These are phyloP conservation scores for Rutstroemia sydowiana DNA, from an alignment of 2,329 filamentous ascomycete genomes.

Conservation along the genomic window DNA sequence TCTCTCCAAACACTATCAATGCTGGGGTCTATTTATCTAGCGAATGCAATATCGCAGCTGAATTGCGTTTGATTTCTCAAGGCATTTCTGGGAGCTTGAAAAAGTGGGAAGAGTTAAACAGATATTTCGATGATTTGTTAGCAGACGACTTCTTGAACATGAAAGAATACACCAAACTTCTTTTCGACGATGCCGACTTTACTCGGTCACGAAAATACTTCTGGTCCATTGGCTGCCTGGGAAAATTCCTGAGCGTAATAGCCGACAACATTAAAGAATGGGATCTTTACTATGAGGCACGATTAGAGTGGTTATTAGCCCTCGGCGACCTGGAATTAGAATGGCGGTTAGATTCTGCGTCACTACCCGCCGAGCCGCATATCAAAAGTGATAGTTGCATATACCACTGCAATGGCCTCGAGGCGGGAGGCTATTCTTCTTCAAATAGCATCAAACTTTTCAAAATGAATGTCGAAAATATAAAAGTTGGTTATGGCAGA, in stretches of 20 bases:
- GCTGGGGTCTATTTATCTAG: no score
- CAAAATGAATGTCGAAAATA: background rate
- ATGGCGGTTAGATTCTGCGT: background rate
- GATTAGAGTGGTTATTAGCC: background rate
- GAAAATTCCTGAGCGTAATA: background rate
- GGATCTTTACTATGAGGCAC: background rate
- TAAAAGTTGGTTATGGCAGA: background rate
- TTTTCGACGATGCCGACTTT: conserved; percentile 6
- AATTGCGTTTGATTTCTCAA: background rate
- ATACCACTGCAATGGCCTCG: no score
- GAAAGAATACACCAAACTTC: background rate
- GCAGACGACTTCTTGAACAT: background rate
- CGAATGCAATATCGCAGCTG: background rate
- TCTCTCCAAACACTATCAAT: background rate
- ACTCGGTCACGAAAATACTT: conserved; percentile 3
- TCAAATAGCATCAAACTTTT: background rate
- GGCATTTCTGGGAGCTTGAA: background rate
- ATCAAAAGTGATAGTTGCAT: no score
- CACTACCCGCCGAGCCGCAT: no score
- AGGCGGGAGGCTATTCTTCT: no score
- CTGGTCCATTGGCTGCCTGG: conserved; percentile 1
- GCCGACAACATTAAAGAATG: conserved; percentile 4
- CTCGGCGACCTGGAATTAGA: background rate
- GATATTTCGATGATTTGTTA: background rate
- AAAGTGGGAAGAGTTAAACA: background rate